Evolutionary conservation across 2,329 filamentous ascomycete genomes (phyloP), one percentile per base, ranked within the genome.

Genomic region (Aureobasidium sp.): DNA sequence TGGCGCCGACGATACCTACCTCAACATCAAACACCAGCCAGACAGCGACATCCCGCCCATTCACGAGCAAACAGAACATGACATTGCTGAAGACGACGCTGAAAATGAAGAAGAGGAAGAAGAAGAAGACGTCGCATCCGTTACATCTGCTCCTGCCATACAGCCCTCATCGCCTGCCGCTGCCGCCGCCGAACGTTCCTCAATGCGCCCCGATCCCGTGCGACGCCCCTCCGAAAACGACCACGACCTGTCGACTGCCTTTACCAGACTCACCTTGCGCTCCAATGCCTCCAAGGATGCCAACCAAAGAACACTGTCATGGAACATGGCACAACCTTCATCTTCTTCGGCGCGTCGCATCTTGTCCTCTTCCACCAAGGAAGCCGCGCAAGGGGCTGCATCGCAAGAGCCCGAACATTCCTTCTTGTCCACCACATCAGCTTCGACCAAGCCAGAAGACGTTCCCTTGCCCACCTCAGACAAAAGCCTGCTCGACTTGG

Each of bases 1-100:
- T 9, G 77, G 77, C 44, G 73, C 67, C 12, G 78, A 80, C 68
- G 78, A 80, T 64, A 80, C 78, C 22, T 79, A 78, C 65, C 63
- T 79, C 39, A 69, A 72, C 62, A 61, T 72, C 48, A 70, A 68
- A 55, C 58, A 58, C 15, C 47, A 59, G 9, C 42, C 31, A 49
- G 60, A 48, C 51, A 36, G 25, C 25, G 57, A 52, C 47, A 52
- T 61, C 5, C 31, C 51, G 15, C 44, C 60, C 34, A 55, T 62
- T 25, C 71, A 34, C 68, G 69, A 67, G 31, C 69, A 67, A 5
- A 58, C 67, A n/a, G 67, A 73, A 42, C 62, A 67, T 5, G 66
- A 65, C 12, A 69, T 71, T 44, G 29, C 11, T 20, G 66, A 69
- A 20, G 66, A 62, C 5, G 57, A 61, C 15, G 65, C 68, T 20